Conservation (phyloP, 2,329 filamentous ascomycete species). For the Stagonosporopsis chrysanthemi region DNA sequence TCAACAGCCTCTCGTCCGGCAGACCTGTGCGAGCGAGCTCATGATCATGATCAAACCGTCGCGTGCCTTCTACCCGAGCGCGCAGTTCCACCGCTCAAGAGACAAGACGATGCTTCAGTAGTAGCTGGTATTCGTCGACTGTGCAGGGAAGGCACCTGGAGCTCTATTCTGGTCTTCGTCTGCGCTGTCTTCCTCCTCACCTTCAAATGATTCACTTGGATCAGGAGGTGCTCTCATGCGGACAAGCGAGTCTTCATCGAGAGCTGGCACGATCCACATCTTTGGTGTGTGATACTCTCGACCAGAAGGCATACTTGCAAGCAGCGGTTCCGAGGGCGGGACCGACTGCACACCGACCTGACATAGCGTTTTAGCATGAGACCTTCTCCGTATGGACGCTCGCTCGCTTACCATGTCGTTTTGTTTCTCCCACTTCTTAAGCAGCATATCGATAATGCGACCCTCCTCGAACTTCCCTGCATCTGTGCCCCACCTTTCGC, state of each 20-base stretch:
- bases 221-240: slow-evolving; percentile 66
- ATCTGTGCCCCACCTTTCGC: slow-evolving; percentile 77
- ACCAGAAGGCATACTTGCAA: slow-evolving; percentile 84
- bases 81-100: neutral
- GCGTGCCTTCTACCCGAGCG: neutral
- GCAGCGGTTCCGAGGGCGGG: slow-evolving; percentile 73
- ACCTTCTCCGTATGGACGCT: neutral
- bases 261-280: slow-evolving; percentile 68
- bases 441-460: slow-evolving; percentile 83
- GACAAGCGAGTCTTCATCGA: slow-evolving; percentile 70
- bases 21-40: neutral
- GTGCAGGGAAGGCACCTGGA: slow-evolving; percentile 50
- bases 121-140: slow-evolving; percentile 39
- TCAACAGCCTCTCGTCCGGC: neutral
- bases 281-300: slow-evolving; percentile 81
- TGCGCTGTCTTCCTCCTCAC: slow-evolving; percentile 47
- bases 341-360: slow-evolving; percentile 82
- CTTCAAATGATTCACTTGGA: slow-evolving; percentile 52
- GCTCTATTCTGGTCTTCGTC: slow-evolving; percentile 45
- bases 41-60: neutral
- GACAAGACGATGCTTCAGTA: slow-evolving; percentile 34
- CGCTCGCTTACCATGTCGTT: slow-evolving; percentile 79
- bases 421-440: slow-evolving; percentile 88
- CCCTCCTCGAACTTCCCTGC: slow-evolving; percentile 85
- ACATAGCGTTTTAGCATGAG: slow-evolving; percentile 6